Base-by-base conservation (phyloP, 1,284 basidiomycete genomes). In the Afroboletus lepidellus region DNA sequence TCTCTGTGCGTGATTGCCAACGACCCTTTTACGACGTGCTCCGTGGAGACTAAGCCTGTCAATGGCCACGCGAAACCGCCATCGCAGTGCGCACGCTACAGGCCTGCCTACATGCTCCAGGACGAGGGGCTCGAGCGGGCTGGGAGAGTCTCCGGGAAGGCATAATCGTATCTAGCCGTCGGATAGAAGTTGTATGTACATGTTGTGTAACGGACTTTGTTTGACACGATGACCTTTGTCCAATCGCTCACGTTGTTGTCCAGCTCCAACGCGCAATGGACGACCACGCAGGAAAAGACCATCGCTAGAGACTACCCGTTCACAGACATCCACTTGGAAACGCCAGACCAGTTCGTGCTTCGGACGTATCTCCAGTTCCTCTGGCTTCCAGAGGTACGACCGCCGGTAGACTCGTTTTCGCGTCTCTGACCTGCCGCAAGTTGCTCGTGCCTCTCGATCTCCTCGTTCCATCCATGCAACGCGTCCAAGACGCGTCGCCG, bases 41-140 rank as follows among this genome's bases (percentile, higher is more conserved):
- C 30, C 8, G 46, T 51, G 20, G 67, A 67, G 15, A 43, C 50
- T 39, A 45, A 47, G 32, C 38, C 13, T 32, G 34, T 34, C 32
- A 47, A 42, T 21, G 46, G 51, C 9, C 16, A 42, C 33, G 46
- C 53, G 51, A 55, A 47, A 36, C 32, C 41, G 15, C 37, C 33
- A 50, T 21, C n/a, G 7, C 33, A 12, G 33, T 52, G 60, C 38
- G 57, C 63, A 15, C 72, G 70, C 27, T 91, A 90, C 69, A 73
- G 75, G 27, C 92, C 92, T 0, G 92, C 92, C 1, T 91, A 92
- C 70, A 85, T 90, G 71, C 76, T 94, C 8, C 58, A 76, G 47
- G 93, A 97, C 64, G 90, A 81, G 12, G 74, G 72, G 23, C 75
- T 91, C 47, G 94, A 98, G 71, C 79, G 94, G 24, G 81, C 78